A percentile compares a stretch with the other conserved stretches of the same genome.
These are phyloP conservation scores for Straminergon stramineum DNA, from an alignment of 225 moss, liverwort and hornwort genomes.

Conservation along the genomic window DNA sequence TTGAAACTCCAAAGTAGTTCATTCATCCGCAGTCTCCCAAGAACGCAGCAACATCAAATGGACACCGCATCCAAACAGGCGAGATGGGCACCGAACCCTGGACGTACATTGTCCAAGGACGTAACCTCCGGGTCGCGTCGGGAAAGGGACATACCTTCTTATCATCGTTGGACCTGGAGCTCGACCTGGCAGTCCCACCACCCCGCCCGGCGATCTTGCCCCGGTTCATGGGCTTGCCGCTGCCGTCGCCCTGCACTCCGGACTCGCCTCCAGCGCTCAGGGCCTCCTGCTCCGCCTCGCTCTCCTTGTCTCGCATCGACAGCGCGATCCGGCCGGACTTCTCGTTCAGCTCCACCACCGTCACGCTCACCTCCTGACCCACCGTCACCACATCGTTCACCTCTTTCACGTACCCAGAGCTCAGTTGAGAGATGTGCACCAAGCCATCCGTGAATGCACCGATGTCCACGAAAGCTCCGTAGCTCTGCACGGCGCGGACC, in stretches of 20 bases:
- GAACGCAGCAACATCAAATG: background rate
- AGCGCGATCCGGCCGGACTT: constrained; percentile 61
- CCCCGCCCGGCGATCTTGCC: constrained; percentile 79
- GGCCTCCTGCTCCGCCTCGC: constrained; percentile 20
- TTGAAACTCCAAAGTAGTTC: background rate
- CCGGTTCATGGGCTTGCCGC: constrained; percentile 50
- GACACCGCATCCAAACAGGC: background rate
- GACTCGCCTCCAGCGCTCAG: constrained; percentile 2
- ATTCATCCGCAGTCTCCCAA: no score
- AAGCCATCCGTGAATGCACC: constrained; percentile 93
- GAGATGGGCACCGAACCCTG: background rate
- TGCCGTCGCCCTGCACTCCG: constrained; percentile 29
- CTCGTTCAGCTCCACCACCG: constrained; percentile 62
- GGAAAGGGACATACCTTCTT: constrained; percentile 21
- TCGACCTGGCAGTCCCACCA: constrained; percentile 5
- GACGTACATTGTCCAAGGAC: background rate
- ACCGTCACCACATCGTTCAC: constrained; percentile 60
- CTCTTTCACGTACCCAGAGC: constrained; percentile 48
- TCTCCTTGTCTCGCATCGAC: constrained; percentile 62
- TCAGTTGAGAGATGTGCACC: constrained; percentile 75
- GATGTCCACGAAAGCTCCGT: constrained; percentile 88
- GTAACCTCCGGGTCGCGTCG: background rate
- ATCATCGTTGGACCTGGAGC: constrained; percentile 35
- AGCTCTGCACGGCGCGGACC: constrained; percentile 65
- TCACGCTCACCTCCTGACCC: constrained; percentile 79